Conservation (phyloP, 2,329 filamentous ascomycete species). For the Blastomyces gilchristii region DNA sequence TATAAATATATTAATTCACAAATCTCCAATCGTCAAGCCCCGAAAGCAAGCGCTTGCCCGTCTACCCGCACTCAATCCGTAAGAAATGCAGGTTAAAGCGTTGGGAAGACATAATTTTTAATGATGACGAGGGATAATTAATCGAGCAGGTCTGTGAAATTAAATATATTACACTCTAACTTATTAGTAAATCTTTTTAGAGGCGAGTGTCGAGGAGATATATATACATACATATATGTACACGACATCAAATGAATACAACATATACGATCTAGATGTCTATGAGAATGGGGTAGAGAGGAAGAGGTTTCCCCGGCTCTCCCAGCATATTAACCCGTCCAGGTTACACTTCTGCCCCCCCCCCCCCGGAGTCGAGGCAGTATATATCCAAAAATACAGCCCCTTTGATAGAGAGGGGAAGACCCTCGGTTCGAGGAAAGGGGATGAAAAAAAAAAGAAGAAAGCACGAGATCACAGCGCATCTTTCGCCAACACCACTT, state of each 20-base stretch:
- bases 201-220: not conserved
- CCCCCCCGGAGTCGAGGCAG: too few species aligned
- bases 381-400: not conserved
- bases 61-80: too few species aligned
- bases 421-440: not conserved
- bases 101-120: not conserved
- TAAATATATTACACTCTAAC: not conserved
- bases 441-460: not conserved
- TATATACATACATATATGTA: not conserved
- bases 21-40: too few species aligned
- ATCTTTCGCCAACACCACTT: constrained; percentile 6
- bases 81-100: too few species aligned
- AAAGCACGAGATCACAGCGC: not conserved
- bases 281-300: not conserved
- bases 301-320: not conserved
- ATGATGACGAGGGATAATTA: not conserved
- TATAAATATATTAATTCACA: too few species aligned
- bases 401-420: not conserved
- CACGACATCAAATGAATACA: not conserved
- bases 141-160: not conserved
- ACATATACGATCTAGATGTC: not conserved
- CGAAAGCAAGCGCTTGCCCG: too few species aligned
- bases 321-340: not conserved
- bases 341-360: not conserved
- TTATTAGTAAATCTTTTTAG: not conserved